phyloP scores from a whole-genome alignment of 2,329 filamentous ascomycete genomes.

The Sclerotinia nivalis region DNA sequence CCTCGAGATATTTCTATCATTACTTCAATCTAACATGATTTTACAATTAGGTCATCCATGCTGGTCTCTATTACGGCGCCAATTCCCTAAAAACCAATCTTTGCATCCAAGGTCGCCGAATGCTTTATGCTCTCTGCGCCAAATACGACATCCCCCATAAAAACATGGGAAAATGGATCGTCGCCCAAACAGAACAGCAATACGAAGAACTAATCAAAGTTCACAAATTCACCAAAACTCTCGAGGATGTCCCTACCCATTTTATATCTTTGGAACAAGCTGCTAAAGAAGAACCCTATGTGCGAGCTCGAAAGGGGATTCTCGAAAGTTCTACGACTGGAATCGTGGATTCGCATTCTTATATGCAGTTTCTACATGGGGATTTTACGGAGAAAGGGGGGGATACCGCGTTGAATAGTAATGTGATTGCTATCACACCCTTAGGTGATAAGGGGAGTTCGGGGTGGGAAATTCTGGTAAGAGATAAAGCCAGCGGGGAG shows the following conservation, averaged over 20 bases:
- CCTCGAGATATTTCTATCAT: neutral
- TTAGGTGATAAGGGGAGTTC: slow-evolving; percentile 46
- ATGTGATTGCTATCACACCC: slow-evolving; percentile 57
- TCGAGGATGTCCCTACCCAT: slow-evolving; percentile 63
- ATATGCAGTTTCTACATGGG: slow-evolving; percentile 80
- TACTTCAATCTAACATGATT: neutral
- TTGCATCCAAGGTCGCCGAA: slow-evolving; percentile 73
- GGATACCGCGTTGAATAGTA: slow-evolving; percentile 67
- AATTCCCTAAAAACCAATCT: slow-evolving; percentile 77
- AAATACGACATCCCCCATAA: slow-evolving; percentile 66
- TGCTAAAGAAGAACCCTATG: slow-evolving; percentile 66
- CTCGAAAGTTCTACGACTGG: slow-evolving; percentile 86
- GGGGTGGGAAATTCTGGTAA: slow-evolving; percentile 70
- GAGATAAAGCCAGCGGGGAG: slow-evolving; percentile 50
- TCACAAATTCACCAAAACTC: slow-evolving; percentile 47
- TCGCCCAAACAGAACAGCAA: slow-evolving; percentile 77
- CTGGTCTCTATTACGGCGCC: slow-evolving; percentile 70
- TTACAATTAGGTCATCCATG: slow-evolving; percentile 77
- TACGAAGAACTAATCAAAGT: slow-evolving; percentile 50
- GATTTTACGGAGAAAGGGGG: slow-evolving; percentile 77
- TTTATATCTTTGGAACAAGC: slow-evolving; percentile 69
- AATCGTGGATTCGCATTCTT: slow-evolving; percentile 82
- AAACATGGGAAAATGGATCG: slow-evolving; percentile 89
- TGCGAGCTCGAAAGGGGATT: slow-evolving; percentile 69
- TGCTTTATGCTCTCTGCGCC: slow-evolving; percentile 78